Conservation (phyloP, 768 basidiomycete genomes). For the Pleurotus ostreatus region DNA sequence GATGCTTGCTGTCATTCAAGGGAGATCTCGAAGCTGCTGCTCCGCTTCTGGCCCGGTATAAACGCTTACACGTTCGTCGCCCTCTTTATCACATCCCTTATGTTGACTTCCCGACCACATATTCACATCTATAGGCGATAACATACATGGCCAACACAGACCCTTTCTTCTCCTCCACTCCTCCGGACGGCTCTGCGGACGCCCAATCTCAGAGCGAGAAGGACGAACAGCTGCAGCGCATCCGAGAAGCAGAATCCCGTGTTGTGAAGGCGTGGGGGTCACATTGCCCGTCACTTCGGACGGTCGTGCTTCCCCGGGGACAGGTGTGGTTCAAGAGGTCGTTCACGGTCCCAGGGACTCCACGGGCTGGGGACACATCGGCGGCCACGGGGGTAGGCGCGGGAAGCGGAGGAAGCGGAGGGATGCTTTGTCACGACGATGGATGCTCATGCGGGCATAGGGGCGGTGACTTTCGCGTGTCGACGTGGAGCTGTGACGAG, state of each 20-base stretch:
- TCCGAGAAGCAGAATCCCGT: conserved; percentile 30
- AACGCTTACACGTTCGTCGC: neutral
- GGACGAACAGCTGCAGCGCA: neutral
- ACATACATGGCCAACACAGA: conserved; percentile 4
- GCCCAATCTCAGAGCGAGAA: neutral
- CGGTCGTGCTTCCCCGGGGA: conserved; percentile 62
- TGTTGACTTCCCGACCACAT: neutral
- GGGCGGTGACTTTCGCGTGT: no score
- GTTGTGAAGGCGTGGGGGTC: conserved; percentile 54
- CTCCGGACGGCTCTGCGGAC: neutral
- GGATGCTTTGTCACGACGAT: no score
- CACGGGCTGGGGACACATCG: no score
- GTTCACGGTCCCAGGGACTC: neutral
- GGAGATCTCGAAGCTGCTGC: neutral
- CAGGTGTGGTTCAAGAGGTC: conserved; percentile 48
- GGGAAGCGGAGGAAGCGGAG: no score
- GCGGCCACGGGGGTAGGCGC: no score
- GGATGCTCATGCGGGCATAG: no score
- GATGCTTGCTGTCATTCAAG: neutral
- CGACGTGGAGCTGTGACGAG: no score
- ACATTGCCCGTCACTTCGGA: conserved; percentile 56
- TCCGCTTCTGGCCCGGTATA: neutral
- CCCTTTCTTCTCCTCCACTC: neutral
- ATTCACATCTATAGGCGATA: neutral
- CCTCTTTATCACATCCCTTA: neutral